A percentile compares a stretch with the other conserved stretches of the same genome.
Conservation (phyloP, 768 basidiomycete species). For the Hortiboletus flavorubellus region DNA sequence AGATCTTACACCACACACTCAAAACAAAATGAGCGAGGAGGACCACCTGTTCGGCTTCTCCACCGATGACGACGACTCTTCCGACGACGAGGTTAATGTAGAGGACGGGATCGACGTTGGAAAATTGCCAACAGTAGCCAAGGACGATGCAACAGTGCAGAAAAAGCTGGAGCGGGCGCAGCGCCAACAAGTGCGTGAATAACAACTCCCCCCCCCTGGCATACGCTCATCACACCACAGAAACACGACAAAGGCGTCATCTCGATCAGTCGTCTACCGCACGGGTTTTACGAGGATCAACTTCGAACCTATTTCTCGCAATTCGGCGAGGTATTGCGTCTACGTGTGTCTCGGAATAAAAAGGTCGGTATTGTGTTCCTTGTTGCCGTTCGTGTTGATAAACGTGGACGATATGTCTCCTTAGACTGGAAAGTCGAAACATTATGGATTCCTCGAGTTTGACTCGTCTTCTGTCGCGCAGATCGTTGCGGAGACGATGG, state of each 20-base stretch:
- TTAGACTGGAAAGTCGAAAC: slow-evolving; percentile 93
- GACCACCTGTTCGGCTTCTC: slow-evolving; percentile 69
- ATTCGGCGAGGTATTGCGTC: slow-evolving; percentile 85
- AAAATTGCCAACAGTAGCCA: slow-evolving; percentile 81
- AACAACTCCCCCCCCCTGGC: neutral
- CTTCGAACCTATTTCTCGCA: slow-evolving; percentile 91
- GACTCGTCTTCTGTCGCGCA: slow-evolving; percentile 83
- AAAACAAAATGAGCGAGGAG: slow-evolving; percentile 31
- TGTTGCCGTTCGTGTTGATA: neutral
- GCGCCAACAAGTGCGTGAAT: slow-evolving; percentile 58
- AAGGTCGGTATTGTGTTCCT: slow-evolving; percentile 48
- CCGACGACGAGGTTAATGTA: slow-evolving; percentile 68
- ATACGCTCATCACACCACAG: slow-evolving; percentile 4
- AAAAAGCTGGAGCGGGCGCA: slow-evolving; percentile 58
- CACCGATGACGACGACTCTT: slow-evolving; percentile 71
- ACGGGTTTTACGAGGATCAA: slow-evolving; percentile 97
- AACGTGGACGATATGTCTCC: neutral
- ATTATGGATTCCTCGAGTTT: slow-evolving; percentile 97
- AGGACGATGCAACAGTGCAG: slow-evolving; percentile 81
- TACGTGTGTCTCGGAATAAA: slow-evolving; percentile 91
- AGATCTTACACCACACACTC: neutral
- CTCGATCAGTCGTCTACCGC: slow-evolving; percentile 87
- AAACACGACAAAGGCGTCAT: slow-evolving; percentile 80
- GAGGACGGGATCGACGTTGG: slow-evolving; percentile 63
- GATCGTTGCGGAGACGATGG: slow-evolving; percentile 98